Evolutionary conservation across 2,329 filamentous ascomycete species (phyloP), one percentile per base, ranked within the genome.

Genomic region (Hymenoscyphus infarciens): DNA sequence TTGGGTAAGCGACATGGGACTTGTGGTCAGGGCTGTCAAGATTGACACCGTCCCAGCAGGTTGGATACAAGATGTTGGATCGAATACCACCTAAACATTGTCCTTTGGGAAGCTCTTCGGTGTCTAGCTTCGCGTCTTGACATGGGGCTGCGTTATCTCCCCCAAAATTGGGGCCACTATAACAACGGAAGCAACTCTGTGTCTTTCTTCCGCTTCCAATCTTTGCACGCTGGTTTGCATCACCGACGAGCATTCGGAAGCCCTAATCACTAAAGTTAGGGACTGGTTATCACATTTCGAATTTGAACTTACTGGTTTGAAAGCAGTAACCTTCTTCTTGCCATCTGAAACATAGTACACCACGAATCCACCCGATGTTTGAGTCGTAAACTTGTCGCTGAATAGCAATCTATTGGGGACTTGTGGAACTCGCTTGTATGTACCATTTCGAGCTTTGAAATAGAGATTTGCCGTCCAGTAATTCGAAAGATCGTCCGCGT

Each of bases 391-490:
- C 33, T 66, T 60, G 19, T 72, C 65, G 61, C 52, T 57, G 33
- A 66, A 64, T 13, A 63, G 54, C 42, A 60, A 61, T 54, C 83
- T 71, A 85, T 87, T 82, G 86, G 86, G 74, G 88, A 90, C 70
- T 87, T 86, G 63, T 88, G 82, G 82, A 10, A 65, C 57, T 53
- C 62, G 64, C 88, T 76, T 72, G 83, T 61, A 84, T 87, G 61
- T 86, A 79, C 64, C 88, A 25, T 77, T 72, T 5, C 71, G 71
- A 70, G 91, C 83, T 73, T 86, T 76, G 75, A 96, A 96, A 78
- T 93, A 92, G 65, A 95, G 73, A 5, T 83, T 78, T 1, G 91
- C 92, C 59, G 86, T 84, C 90, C 91, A 96, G 78, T 96, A 96
- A 22, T 85, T 87, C 7, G 91, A 95, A 77, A 86, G 88, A 77